Conservation (phyloP, 768 basidiomycete genomes). For the Psilocybe subaeruginosa region DNA sequence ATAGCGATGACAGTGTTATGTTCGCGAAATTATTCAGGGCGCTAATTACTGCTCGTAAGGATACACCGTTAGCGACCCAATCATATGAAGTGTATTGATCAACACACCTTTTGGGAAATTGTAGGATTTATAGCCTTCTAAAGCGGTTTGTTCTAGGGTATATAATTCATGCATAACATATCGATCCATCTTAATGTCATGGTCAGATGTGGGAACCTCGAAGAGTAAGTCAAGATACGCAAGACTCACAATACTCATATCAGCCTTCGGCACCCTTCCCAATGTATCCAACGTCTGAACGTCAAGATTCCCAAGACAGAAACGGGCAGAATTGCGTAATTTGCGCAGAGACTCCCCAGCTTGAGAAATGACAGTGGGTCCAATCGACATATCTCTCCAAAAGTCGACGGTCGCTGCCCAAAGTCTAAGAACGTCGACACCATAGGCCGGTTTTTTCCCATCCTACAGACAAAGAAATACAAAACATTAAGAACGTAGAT, state of each 20-base stretch:
- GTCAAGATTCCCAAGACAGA: constrained; percentile 80
- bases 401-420: constrained; percentile 95
- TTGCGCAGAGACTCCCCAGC: constrained; percentile 78
- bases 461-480: constrained; percentile 39
- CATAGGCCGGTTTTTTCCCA: constrained; percentile 78
- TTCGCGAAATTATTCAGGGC: constrained; percentile 80
- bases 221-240: not conserved
- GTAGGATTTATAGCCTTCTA: constrained; percentile 70
- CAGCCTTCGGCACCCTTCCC: constrained; percentile 41
- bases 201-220: not conserved
- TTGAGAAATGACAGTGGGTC: constrained; percentile 75
- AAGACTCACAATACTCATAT: constrained; percentile 67
- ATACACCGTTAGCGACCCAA: not conserved
- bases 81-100: not conserved
- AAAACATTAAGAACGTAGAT: not conserved
- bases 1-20: constrained; percentile 84
- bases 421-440: constrained; percentile 82
- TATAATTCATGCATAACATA: constrained; percentile 88
- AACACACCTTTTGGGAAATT: constrained; percentile 81
- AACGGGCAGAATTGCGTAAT: constrained; percentile 84
- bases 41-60: constrained; percentile 56
- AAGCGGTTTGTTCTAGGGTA: constrained; percentile 65
- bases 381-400: constrained; percentile 85
- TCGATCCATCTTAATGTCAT: constrained; percentile 66
- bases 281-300: constrained; percentile 27